Conservation (phyloP, 805 yeast species). For the Myxozyma sirexii region DNA sequence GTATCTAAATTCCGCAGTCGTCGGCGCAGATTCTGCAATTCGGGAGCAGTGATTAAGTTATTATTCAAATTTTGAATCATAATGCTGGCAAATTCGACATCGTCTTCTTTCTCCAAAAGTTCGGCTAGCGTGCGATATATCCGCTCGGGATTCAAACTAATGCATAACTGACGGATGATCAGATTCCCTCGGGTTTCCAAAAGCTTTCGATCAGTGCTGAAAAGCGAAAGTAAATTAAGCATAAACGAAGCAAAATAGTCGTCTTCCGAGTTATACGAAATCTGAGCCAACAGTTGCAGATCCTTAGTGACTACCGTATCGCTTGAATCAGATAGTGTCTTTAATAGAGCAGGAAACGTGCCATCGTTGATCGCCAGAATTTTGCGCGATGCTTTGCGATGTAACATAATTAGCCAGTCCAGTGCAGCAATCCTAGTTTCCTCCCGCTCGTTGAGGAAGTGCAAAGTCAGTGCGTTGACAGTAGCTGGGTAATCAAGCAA, state of each 20-base stretch:
- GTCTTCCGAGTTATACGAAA: slow-evolving; percentile 71
- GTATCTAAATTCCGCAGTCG: slow-evolving; percentile 66
- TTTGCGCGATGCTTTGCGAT: slow-evolving; percentile 64
- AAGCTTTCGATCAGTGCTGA: slow-evolving; percentile 68
- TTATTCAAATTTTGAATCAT: slow-evolving; percentile 87
- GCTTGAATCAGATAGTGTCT: slow-evolving; percentile 71
- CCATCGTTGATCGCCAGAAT: slow-evolving; percentile 54
- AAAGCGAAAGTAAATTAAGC: slow-evolving; percentile 66
- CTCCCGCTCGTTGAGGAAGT: slow-evolving; percentile 74
- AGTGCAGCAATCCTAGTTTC: slow-evolving; percentile 79
- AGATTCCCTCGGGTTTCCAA: slow-evolving; percentile 77
- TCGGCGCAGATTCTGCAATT: slow-evolving; percentile 67
- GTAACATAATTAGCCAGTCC: slow-evolving; percentile 87
- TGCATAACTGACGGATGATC: slow-evolving; percentile 80
- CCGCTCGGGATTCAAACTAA: slow-evolving; percentile 76
- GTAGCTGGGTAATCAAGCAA: slow-evolving; percentile 58
- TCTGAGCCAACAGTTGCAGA: slow-evolving; percentile 69
- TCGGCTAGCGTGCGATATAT: slow-evolving; percentile 79
- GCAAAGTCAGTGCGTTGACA: slow-evolving; percentile 70
- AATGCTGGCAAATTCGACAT: slow-evolving; percentile 70
- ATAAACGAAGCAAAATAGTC: slow-evolving; percentile 75
- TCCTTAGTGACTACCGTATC: slow-evolving; percentile 78
- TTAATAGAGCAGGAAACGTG: slow-evolving; percentile 74
- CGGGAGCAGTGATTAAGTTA: slow-evolving; percentile 83
- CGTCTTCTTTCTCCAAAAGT: slow-evolving; percentile 63